phyloP scores from a whole-genome alignment of 805 yeast species.

The Kuraishia floccosa region DNA sequence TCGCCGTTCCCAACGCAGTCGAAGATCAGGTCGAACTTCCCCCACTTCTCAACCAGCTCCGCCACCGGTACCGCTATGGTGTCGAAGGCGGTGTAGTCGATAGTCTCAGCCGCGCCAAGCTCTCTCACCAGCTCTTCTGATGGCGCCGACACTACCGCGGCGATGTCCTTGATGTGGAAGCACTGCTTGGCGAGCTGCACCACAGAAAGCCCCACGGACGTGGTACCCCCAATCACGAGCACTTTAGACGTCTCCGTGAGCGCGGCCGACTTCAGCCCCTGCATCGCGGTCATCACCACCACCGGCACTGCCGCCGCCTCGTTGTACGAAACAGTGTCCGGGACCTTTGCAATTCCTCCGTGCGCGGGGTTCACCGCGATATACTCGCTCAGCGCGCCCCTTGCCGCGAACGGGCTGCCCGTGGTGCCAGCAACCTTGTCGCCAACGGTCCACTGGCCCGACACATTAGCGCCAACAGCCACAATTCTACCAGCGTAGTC shows the following conservation, averaged over 20 bases:
- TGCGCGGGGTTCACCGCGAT: neutral
- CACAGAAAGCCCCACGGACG: constrained; percentile 50
- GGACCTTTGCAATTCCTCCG: constrained; percentile 19
- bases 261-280: constrained; percentile 21
- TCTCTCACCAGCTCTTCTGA: constrained; percentile 30
- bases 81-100: constrained; percentile 44
- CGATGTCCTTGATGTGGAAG: constrained; percentile 36
- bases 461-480: constrained; percentile 9
- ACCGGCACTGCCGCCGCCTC: constrained; percentile 62
- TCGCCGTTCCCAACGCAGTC: constrained; percentile 57
- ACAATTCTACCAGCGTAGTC: constrained; percentile 14
- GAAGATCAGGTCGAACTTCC: constrained; percentile 46
- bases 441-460: constrained; percentile 6
- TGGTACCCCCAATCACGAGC: constrained; percentile 63
- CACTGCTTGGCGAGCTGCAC: constrained; percentile 44
- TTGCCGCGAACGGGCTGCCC: neutral
- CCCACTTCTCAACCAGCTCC: constrained; percentile 17
- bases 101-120: constrained; percentile 46
- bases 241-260: constrained; percentile 34
- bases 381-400: neutral
- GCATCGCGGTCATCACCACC: constrained; percentile 52
- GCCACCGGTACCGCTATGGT: constrained; percentile 23
- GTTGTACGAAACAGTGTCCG: constrained; percentile 30
- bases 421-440: constrained; percentile 10
- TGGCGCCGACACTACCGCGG: constrained; percentile 40